Base-by-base conservation (phyloP, 2,329 filamentous ascomycete genomes). In the Microsporum canis region DNA sequence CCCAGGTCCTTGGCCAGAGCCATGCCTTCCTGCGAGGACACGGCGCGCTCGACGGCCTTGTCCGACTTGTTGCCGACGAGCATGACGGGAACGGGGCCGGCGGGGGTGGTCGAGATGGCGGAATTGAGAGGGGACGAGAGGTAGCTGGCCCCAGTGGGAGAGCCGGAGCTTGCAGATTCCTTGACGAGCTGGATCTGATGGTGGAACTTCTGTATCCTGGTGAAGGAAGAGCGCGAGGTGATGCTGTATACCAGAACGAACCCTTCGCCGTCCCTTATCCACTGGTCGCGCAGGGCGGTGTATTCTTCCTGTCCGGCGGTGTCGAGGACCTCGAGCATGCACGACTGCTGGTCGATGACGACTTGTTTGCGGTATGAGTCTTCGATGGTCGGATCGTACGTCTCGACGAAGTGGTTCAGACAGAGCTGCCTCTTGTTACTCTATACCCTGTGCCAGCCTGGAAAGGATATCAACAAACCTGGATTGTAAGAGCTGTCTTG, bases 221-320 rank as follows among this genome's bases (percentile, higher is more conserved):
- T 86, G 73, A 97, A 97, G 23, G 92, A 97, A 38, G 91, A 91
- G 70, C 94, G 88, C 59, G 92, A 97, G 12, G 94, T 96, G 76
- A 99, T 97, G 79, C 91, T 96, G 80, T 99, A 97, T 66, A 99
- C 94, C 64, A 99, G 82, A 34, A 99, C 89, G 72, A 97, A 97
- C 23, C 94, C 94, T 75, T 99, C 94, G 67, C 94, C 92, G 72
- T 97, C 92, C 68, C 94, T 86, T 74, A 97, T 97, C 92, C 92
- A 97, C 79, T 97, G 94, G 74, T 97, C 94, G 71, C 94, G 84
- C 70, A 97, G 79, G 55, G 94, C 94, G 65, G 92, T 96, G 77
- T 97, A 99, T 78, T 99, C 94, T 78, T 99, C 94, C 75, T 99
- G 94, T 62, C 94, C 94, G 59, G 94, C 94, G 60, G 94, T 99